Base-by-base conservation (phyloP, 2,329 filamentous ascomycete species). In the Zasmidium angulare region DNA sequence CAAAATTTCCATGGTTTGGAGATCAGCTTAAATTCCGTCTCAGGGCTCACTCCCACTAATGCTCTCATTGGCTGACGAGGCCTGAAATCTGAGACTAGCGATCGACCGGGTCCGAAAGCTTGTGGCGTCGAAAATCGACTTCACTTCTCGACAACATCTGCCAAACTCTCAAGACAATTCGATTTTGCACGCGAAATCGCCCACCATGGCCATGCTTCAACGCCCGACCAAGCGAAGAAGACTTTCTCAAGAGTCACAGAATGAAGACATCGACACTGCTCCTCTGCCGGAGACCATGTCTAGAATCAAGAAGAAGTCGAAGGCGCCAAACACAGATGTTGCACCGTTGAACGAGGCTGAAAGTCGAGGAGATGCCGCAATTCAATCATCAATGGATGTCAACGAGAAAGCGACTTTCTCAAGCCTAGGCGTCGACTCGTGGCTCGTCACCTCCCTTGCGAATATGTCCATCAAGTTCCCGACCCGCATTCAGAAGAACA, bases 401-500 rank as follows among this genome's bases (percentile, higher is more conserved):
- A 59, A 67, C 49, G 64, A 68, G 51, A 66, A 63, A 21, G 47
- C 67, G 9, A 73, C 67, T n/a, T 74, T 74, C 61, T 59, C 68
- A 23, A 63, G 64, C 24, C 62, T 74, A 2, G 66, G 68, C n/a
- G 66, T 73, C 2, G 66, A 69, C 21, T 64, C 68, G 73, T 99
- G 95, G 95, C 86, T 99, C 2, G 87, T 96, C 1, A 85, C 88
- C 61, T 93, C 93, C 1, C 81, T 99, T 26, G 77, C 81, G 20
- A 81, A 83, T 24, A 86, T 91, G 84, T 91, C 92, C 26, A 97
- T 99, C 72, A 90, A 86, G 71, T 83, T 88, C 58, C 95, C 95
- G 0, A 99, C 95, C 0, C 89, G 89, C 17, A 98, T 99, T 79
- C 95, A 99, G 69, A 91, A 89, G 70, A 88, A 87, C 54, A 96